phyloP scores from a whole-genome alignment of 2,329 filamentous ascomycete species.

The Alternaria rosae region DNA sequence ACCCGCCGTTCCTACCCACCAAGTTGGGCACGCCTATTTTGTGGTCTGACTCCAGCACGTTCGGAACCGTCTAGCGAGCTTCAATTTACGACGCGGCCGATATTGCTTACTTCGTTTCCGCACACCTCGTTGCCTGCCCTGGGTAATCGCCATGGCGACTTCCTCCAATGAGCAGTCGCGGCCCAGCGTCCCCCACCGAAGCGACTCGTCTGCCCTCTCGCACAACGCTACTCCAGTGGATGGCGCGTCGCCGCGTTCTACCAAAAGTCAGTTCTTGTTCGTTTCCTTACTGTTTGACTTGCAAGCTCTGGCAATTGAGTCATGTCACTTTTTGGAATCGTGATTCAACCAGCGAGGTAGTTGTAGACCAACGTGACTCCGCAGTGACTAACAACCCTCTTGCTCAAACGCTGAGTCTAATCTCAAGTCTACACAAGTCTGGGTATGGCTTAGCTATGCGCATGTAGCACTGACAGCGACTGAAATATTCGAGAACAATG shows the following conservation, averaged over 20 bases:
- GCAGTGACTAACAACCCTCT: neutral
- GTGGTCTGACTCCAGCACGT: conserved; percentile 6
- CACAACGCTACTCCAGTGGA: conserved; percentile 29
- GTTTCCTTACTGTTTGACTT: neutral
- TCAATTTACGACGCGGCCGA: neutral
- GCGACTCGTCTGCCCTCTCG: conserved; percentile 24
- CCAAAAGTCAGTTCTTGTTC: conserved; percentile 42
- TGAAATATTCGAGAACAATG: neutral
- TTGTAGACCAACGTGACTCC: neutral
- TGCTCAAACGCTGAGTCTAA: neutral
- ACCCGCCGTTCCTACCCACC: conserved; percentile 19
- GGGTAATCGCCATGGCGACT: conserved; percentile 31
- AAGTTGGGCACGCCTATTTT: conserved; percentile 23
- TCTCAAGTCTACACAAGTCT: neutral
- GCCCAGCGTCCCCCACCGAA: conserved; percentile 27
- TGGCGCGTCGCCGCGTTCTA: conserved; percentile 40
- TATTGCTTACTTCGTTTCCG: conserved; percentile 12
- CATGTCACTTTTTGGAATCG: neutral
- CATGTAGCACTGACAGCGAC: neutral
- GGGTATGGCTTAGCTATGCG: neutral
- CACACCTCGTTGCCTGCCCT: neutral
- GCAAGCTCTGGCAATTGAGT: neutral
- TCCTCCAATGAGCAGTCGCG: conserved; percentile 36
- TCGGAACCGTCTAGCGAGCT: conserved; percentile 1
- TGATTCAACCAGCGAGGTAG: neutral